phyloP scores from a whole-genome alignment of 192 early-diverging fungal species.

The Coemansia sp. region DNA sequence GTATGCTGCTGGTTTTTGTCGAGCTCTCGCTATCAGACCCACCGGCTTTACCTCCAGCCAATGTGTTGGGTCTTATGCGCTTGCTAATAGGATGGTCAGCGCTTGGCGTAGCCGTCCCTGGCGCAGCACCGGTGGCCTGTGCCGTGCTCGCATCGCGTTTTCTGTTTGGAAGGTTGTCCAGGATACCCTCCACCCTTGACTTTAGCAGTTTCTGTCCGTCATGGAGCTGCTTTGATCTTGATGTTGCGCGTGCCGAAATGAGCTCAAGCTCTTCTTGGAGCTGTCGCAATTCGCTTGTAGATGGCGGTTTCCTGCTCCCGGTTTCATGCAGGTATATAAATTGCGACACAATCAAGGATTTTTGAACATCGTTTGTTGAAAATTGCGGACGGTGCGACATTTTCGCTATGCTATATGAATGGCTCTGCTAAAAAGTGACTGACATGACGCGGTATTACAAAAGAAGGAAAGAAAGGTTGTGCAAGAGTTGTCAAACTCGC shows the following conservation, averaged over 20 bases:
- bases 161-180: not conserved
- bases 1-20: conserved; percentile 12
- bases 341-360: conserved; percentile 26
- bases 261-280: conserved; percentile 40
- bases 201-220: conserved; percentile 5
- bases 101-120: conserved; percentile 7
- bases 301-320: conserved; percentile 13
- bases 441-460: not conserved
- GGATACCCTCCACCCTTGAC: not conserved
- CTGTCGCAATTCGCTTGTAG: conserved; percentile 29
- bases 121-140: not conserved
- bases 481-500: too few relatives aligned
- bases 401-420: not conserved
- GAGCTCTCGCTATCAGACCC: conserved; percentile 46
- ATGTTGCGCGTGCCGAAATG: conserved; percentile 23
- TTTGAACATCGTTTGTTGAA: conserved; percentile 29
- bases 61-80: conserved; percentile 18
- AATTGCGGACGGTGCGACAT: conserved; percentile 25
- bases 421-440: not conserved
- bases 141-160: not conserved
- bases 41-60: not conserved
- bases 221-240: conserved; percentile 24
- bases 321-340: conserved; percentile 19
- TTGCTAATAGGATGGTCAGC: conserved; percentile 29
- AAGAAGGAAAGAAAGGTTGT: too few relatives aligned